These are phyloP conservation scores for Clonostachys solani DNA, from an alignment of 2,329 filamentous ascomycete species.

Conservation along the genomic window DNA sequence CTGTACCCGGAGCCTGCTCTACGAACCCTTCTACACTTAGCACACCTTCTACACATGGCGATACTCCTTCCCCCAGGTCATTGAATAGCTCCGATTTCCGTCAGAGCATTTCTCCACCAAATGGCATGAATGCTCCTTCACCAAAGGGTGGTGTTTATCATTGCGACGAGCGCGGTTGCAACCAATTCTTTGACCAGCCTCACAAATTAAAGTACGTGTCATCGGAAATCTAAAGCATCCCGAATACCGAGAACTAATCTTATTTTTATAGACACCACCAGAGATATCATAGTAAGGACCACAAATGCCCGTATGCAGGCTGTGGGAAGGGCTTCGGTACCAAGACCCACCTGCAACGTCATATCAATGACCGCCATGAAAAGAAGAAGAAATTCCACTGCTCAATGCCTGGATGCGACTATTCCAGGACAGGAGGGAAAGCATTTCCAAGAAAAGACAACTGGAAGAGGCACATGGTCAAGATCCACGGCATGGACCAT, in stretches of 20 bases:
- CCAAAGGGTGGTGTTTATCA: slow-evolving; percentile 20
- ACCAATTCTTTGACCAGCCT: slow-evolving; percentile 47
- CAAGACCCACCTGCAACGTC: slow-evolving; percentile 57
- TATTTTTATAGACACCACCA: slow-evolving; percentile 45
- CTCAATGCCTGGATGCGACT: slow-evolving; percentile 47
- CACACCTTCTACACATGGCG: slow-evolving; percentile 41
- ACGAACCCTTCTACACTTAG: slow-evolving; percentile 34
- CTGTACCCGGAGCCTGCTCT: slow-evolving; percentile 23
- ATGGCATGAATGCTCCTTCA: slow-evolving; percentile 14
- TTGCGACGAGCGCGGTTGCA: slow-evolving; percentile 30
- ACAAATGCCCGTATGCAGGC: slow-evolving; percentile 47
- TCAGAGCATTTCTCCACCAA: slow-evolving; percentile 27
- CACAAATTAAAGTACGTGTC: slow-evolving; percentile 53
- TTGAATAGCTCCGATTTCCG: slow-evolving; percentile 26
- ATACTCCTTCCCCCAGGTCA: slow-evolving; percentile 34
- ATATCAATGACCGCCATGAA: slow-evolving; percentile 58
- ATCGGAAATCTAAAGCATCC: neutral
- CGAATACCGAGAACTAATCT: slow-evolving; percentile 10
- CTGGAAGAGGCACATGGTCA: slow-evolving; percentile 58
- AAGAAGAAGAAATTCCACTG: slow-evolving; percentile 59
- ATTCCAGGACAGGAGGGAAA: slow-evolving; percentile 52
- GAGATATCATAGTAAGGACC: slow-evolving; percentile 55
- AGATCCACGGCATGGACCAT: slow-evolving; percentile 47
- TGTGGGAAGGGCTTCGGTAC: slow-evolving; percentile 57
- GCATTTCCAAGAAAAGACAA: slow-evolving; percentile 59